Conservation (phyloP, 1,139 yeast genomes). For the Nadsonia starkeyi-henricii region DNA sequence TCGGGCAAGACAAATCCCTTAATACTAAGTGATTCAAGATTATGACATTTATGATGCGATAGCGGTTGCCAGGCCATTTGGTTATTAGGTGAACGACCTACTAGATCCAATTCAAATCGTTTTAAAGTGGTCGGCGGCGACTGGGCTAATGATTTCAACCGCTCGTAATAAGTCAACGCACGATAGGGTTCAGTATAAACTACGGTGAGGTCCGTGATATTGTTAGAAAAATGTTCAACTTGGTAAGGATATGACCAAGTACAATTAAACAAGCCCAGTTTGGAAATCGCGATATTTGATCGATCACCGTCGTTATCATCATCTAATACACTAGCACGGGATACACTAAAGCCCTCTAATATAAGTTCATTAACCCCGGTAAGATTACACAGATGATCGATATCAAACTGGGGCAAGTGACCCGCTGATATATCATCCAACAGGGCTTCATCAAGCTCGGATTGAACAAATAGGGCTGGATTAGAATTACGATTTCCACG, state of each 20-base stretch:
- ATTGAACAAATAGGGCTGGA: constrained; percentile 1
- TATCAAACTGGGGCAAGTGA: constrained; percentile 9
- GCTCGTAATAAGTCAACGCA: constrained; percentile 11
- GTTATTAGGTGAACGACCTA: constrained; percentile 8
- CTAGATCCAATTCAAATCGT: constrained; percentile 10
- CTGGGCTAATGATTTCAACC: constrained; percentile 12
- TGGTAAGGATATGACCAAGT: constrained; percentile 16
- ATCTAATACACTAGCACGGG: constrained; percentile 9
- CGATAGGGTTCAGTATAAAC: constrained; percentile 12
- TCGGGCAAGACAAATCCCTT: constrained; percentile 15
- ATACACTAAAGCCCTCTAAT: constrained; percentile 12
- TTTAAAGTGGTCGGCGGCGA: constrained; percentile 13
- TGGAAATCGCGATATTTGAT: constrained; percentile 5
- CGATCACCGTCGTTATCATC: constrained; percentile 3
- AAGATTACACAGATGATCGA: constrained; percentile 9
- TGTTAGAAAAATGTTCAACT: constrained; percentile 12
- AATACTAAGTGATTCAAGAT: constrained; percentile 10
- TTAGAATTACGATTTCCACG: background rate
- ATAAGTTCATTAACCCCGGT: constrained; percentile 7
- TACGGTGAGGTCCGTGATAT: constrained; percentile 7
- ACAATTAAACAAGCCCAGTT: constrained; percentile 12
- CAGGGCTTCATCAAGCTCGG: constrained; percentile 3
- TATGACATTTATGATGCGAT: constrained; percentile 9
- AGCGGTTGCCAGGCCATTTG: constrained; percentile 15
- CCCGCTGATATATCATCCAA: constrained; percentile 7